A percentile compares a stretch with the other conserved stretches of the same genome.
Evolutionary conservation across 192 early-diverging fungal genomes (phyloP).

Genomic region (Spinellus fusiger): DNA sequence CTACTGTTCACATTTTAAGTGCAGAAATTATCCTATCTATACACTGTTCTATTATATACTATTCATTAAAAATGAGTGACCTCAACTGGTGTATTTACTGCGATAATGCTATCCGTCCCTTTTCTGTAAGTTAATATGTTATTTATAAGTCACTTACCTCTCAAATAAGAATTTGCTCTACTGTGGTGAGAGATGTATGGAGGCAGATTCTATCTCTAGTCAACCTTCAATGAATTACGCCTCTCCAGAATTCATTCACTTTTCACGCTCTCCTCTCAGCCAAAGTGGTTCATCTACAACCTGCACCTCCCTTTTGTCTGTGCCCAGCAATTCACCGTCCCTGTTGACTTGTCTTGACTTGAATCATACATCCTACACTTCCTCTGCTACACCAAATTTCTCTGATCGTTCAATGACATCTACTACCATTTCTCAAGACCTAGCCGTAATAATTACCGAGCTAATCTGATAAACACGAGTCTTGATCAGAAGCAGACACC

Average conservation of each 20-base stretch:
- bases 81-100: constrained; percentile 29
- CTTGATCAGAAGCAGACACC: too few relatives aligned
- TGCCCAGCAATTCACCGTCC: too few relatives aligned
- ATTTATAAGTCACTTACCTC: neutral
- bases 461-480: too few relatives aligned
- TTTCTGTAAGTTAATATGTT: constrained; percentile 15
- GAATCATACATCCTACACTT: neutral
- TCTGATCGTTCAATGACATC: too few relatives aligned
- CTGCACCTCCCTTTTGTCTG: neutral
- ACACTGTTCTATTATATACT: neutral
- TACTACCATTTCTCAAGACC: too few relatives aligned
- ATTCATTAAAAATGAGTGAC: constrained; percentile 20
- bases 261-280: neutral
- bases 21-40: neutral
- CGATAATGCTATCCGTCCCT: constrained; percentile 26
- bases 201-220: neutral
- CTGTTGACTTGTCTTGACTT: neutral
- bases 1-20: neutral
- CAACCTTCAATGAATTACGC: neutral
- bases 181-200: constrained; percentile 3
- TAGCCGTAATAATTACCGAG: too few relatives aligned
- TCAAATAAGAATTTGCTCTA: constrained; percentile 9
- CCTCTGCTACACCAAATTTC: neutral
- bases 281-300: neutral
- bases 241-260: constrained; percentile 2